Conservation (phyloP, 768 basidiomycete genomes). For the Rhodotorula diobovata region DNA sequence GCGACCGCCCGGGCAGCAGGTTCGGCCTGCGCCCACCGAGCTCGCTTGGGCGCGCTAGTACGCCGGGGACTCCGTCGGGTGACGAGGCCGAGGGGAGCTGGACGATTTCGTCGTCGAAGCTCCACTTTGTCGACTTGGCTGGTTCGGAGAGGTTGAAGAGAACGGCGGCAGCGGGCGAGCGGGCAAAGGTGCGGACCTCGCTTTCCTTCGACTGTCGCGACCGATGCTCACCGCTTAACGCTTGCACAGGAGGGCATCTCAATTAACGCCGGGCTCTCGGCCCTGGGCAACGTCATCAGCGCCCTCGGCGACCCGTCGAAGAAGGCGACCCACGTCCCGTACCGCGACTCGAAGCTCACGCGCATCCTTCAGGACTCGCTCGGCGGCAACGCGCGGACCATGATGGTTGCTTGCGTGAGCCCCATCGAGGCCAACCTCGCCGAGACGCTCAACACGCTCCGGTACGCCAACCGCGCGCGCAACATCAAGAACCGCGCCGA, state of each 20-base stretch:
- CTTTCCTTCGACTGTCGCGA: too few relatives aligned
- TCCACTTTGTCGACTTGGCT: constrained; percentile 97
- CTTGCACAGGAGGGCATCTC: constrained; percentile 57
- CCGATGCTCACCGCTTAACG: not conserved
- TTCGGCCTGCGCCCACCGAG: constrained; percentile 34
- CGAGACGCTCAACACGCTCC: constrained; percentile 90
- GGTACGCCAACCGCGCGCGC: constrained; percentile 93
- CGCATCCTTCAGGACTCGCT: constrained; percentile 92
- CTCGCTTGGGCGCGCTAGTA: constrained; percentile 10
- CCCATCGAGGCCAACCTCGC: constrained; percentile 78
- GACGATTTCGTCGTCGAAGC: constrained; percentile 87
- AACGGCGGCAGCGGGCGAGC: constrained; percentile 90
- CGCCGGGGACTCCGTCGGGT: not conserved
- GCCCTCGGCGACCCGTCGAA: constrained; percentile 92
- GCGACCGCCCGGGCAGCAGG: constrained; percentile 27
- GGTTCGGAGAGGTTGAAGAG: constrained; percentile 96
- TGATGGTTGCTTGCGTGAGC: constrained; percentile 88
- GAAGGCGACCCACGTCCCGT: constrained; percentile 85
- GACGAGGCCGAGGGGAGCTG: constrained; percentile 64
- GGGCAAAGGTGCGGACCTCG: constrained; percentile 67
- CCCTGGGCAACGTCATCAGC: constrained; percentile 96
- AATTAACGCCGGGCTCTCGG: constrained; percentile 92
- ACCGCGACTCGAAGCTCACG: constrained; percentile 97
- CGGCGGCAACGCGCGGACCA: constrained; percentile 93
- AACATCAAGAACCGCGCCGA: constrained; percentile 95